Evolutionary conservation across 2,329 filamentous ascomycete genomes (phyloP), one percentile per base, ranked within the genome.

Genomic region (Didymella keratinophila): DNA sequence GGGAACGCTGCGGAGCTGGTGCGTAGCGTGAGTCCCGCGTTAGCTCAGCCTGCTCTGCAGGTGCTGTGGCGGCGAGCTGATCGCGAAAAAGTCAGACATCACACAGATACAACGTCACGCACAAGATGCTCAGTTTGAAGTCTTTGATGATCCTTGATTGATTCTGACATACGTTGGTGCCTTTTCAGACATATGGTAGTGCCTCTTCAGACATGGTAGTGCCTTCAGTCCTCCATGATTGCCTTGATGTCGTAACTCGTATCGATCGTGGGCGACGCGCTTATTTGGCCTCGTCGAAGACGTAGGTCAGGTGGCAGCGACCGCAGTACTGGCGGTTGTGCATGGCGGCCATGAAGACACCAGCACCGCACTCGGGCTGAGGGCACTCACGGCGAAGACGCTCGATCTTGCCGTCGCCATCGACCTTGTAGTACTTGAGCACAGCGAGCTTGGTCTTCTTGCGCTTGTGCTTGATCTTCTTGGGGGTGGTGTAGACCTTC

Each of bases 391-490:
- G 89, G 81, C 96, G 89, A 73, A 99, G 90, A 79, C 95, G 95
- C 91, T 99, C 95, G 78, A 99, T 98, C 90, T 98, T 98, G 84
- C 96, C 95, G 78, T 99, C 95, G 76, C 91, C 92, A 83, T 98
- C 95, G 77, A 99, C 95, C 92, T 99, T 99, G 92, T 99, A 99
- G 92, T 99, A 99, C 90, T 99, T 99, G 83, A 99, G 93, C 75
- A 99, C 94, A 78, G 95, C 95, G 82, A 99, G 86, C 91, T 99
- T 99, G 89, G 91, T 97, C 94, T 99, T 99, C 93, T 98, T 99
- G 87, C 93, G 91, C 93, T 99, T 99, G 90, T 99, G 95, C 95
- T 99, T 99, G 91, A 99, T 99, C 93, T 99, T 99, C 93, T 99
- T 99, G 82, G 95, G 95, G 78, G 95, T 99, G 81, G 92, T 98